Evolutionary conservation across 2,329 filamentous ascomycete genomes (phyloP).

Genomic region (Fusarium pseudograminearum): DNA sequence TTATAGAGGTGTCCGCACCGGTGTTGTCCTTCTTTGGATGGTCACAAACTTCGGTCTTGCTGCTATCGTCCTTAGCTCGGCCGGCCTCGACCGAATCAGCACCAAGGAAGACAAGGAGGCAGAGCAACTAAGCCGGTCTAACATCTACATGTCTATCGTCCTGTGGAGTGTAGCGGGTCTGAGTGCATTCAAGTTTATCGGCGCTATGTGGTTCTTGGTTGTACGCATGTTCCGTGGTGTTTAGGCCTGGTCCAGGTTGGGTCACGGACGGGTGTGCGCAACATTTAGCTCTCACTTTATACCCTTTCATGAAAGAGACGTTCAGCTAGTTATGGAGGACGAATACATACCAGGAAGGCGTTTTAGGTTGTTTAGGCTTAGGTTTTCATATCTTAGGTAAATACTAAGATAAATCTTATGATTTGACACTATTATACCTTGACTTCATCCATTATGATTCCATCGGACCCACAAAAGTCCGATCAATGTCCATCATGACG

Average conservation of each 20-base stretch:
- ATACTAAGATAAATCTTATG: slow-evolving; percentile 29
- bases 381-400: slow-evolving; percentile 35
- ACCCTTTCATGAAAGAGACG: slow-evolving; percentile 45
- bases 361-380: slow-evolving; percentile 36
- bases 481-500: slow-evolving; percentile 9
- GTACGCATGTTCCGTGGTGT: slow-evolving; percentile 85
- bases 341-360: slow-evolving; percentile 33
- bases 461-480: slow-evolving; percentile 35
- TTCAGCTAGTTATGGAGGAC: slow-evolving; percentile 3
- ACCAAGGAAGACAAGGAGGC: slow-evolving; percentile 54
- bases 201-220: slow-evolving; percentile 92
- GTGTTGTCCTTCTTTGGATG: slow-evolving; percentile 95
- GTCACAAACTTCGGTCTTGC: slow-evolving; percentile 92
- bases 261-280: no score
- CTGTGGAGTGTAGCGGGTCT: slow-evolving; percentile 90
- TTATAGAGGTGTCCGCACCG: slow-evolving; percentile 94
- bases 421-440: background rate
- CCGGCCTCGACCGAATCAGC: slow-evolving; percentile 78
- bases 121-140: slow-evolving; percentile 68
- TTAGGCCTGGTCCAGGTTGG: slow-evolving; percentile 48
- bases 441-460: background rate
- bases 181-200: slow-evolving; percentile 87
- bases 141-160: slow-evolving; percentile 87
- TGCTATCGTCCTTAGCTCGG: slow-evolving; percentile 87
- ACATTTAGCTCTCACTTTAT: slow-evolving; percentile 38